Base-by-base conservation (phyloP, 352 stramenopile species). In the Phytophthora pluvialis region DNA sequence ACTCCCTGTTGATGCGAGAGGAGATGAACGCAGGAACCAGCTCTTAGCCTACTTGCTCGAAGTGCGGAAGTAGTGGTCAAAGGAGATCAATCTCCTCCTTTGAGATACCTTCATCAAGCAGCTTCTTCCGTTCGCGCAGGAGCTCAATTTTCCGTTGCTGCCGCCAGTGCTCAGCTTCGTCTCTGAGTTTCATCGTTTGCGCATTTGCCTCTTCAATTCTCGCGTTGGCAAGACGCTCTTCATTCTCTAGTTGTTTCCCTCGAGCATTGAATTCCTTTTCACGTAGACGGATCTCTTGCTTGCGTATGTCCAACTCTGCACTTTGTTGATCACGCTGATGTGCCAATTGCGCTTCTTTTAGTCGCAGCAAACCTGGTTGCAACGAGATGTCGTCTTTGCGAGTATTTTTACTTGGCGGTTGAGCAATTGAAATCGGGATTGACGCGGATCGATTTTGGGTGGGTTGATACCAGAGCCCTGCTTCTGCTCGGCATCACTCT, bases 101-200 rank as follows among this genome's bases (percentile, higher is more conserved):
- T 16, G 64, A 62, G 6, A 72, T 38, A n/a, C 57, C 57, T 56
- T 72, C 56, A 16, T 72, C 35, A 2, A 48, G 39, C 4, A 68
- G 39, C 8, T 63, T 43, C n/a, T 63, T 44, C 21, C 63, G 35
- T 21, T 67, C 64, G 12, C 57, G 64, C 9, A 67, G 32, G 16
- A 72, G 57, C 0, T n/a, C 28, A 15, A 72, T 38, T 9, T 57
- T 38, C 0, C 29, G 42, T 16, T 72, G 48, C 26, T 50, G 51
- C 3, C 25, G n/a, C 46, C 46, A 70, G 7, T 61, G 36, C 11
- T 60, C 61, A 3, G 44, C 50, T 55, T 72, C 64, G 43, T 62
- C 33, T n/a, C 26, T 35, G 10, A 67, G 21, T 18, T 67, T 67
- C 1, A 33, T 12, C 10, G 64, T 16, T 44, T 60, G 39, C 1